These are phyloP conservation scores for Cercospora zeina DNA, from an alignment of 2,329 filamentous ascomycete genomes.

Conservation along the genomic window DNA sequence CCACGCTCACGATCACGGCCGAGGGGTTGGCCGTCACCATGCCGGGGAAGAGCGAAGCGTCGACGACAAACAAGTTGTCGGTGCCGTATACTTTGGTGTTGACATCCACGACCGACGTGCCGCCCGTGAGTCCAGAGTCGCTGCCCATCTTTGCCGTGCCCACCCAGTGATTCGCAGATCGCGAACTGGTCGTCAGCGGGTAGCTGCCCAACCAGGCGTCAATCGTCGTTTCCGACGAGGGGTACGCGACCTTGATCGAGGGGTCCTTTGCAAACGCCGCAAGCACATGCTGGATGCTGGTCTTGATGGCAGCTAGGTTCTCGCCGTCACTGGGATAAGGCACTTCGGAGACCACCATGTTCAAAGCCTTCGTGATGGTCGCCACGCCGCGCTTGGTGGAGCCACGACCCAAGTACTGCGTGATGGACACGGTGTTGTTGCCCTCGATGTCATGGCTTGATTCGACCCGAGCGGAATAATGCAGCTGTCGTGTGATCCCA, in stretches of 20 bases:
- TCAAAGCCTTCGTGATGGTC: conserved; percentile 60
- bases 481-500: conserved; percentile 62
- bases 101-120: conserved; percentile 52
- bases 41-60: conserved; percentile 69
- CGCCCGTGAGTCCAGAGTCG: conserved; percentile 48
- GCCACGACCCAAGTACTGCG: conserved; percentile 64
- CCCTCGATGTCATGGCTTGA: conserved; percentile 51
- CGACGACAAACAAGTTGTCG: conserved; percentile 68
- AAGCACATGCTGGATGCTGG: conserved; percentile 62
- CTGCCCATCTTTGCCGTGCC: conserved; percentile 45
- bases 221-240: conserved; percentile 54
- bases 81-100: conserved; percentile 59
- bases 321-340: conserved; percentile 60
- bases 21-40: conserved; percentile 69
- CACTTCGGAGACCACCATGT: conserved; percentile 58
- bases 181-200: conserved; percentile 43
- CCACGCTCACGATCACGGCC: conserved; percentile 63
- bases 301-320: conserved; percentile 64
- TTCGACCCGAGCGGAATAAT: conserved; percentile 67
- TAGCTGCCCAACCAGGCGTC: conserved; percentile 57
- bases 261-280: conserved; percentile 56
- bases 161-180: conserved; percentile 52
- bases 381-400: conserved; percentile 62
- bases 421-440: conserved; percentile 46
- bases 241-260: conserved; percentile 59